phyloP scores from a whole-genome alignment of 1,139 yeast species.

The Blastobotrys proliferans region DNA sequence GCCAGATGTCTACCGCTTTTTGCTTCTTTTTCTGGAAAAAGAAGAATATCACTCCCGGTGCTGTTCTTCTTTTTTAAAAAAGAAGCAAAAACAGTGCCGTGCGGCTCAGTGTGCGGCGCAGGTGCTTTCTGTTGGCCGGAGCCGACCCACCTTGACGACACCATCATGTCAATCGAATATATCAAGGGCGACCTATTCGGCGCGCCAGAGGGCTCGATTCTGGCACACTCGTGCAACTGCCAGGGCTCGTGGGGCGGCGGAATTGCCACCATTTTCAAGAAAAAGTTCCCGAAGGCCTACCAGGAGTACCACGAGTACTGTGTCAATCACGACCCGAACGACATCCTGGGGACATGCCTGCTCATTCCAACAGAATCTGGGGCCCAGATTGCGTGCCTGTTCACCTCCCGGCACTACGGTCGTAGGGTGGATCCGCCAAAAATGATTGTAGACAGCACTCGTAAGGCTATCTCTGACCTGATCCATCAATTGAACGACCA shows the following conservation, averaged over 20 bases:
- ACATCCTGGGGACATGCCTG: conserved; percentile 52
- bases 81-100: too few species aligned
- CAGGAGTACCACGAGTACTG: conserved; percentile 48
- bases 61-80: too few species aligned
- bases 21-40: too few species aligned
- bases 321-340: conserved; percentile 25
- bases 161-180: conserved; percentile 38
- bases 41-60: too few species aligned
- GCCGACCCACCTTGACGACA: too few species aligned
- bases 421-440: conserved; percentile 40
- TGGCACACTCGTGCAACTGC: conserved; percentile 78
- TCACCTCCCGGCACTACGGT: conserved; percentile 50
- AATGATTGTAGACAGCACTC: conserved; percentile 48
- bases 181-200: conserved; percentile 58
- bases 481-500: conserved; percentile 35
- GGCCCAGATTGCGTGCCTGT: conserved; percentile 50
- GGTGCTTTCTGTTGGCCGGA: too few species aligned
- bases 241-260: conserved; percentile 86
- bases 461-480: conserved; percentile 46
- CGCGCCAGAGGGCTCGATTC: conserved; percentile 39
- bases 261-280: conserved; percentile 53
- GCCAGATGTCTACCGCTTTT: too few species aligned
- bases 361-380: conserved; percentile 41
- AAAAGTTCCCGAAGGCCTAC: conserved; percentile 51
- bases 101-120: too few species aligned